Evolutionary conservation across 495 filamentous ascomycete species (phyloP).

Genomic region (Podospora pseudocomata): DNA sequence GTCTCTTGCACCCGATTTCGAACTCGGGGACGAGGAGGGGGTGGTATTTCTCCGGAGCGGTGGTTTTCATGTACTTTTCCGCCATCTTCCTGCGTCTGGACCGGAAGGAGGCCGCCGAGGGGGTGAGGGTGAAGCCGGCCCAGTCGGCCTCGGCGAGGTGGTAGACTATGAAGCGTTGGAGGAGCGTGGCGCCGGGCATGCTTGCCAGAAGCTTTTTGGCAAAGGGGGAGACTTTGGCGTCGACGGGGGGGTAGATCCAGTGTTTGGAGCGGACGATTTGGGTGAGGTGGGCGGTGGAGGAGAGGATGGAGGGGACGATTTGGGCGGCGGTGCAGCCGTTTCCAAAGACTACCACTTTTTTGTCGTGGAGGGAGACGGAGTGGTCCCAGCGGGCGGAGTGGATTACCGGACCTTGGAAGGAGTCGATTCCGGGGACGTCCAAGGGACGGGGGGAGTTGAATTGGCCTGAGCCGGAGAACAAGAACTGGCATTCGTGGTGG

Average conservation of each 20-base stretch:
- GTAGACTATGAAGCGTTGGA: slow-evolving; percentile 31
- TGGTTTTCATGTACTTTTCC: slow-evolving; percentile 37
- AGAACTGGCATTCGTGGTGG: slow-evolving; percentile 32
- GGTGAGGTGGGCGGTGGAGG: slow-evolving; percentile 28
- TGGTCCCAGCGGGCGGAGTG: slow-evolving; percentile 59
- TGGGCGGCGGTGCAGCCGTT: slow-evolving; percentile 56
- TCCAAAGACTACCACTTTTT: slow-evolving; percentile 58
- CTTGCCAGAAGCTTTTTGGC: slow-evolving; percentile 18
- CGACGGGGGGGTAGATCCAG: slow-evolving; percentile 38
- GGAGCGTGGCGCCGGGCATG: slow-evolving; percentile 29
- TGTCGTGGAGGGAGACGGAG: slow-evolving; percentile 43
- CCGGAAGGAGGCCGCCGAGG: slow-evolving; percentile 16
- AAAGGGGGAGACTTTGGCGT: slow-evolving; percentile 17
- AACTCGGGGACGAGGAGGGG: slow-evolving; percentile 43
- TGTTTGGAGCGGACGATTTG: slow-evolving; percentile 35
- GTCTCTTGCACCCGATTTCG: slow-evolving; percentile 43
- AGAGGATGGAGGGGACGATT: slow-evolving; percentile 38
- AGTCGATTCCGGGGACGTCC: slow-evolving; percentile 52
- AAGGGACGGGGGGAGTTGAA: slow-evolving; percentile 35
- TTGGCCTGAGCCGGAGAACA: slow-evolving; percentile 53
- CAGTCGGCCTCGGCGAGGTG: slow-evolving; percentile 25
- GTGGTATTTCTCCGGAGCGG: slow-evolving; percentile 40
- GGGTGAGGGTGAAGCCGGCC: slow-evolving; percentile 26
- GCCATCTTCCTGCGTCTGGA: slow-evolving; percentile 12
- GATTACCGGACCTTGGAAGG: slow-evolving; percentile 53